Evolutionary conservation across 2,329 filamentous ascomycete genomes (phyloP).

Genomic region (Endothia cerciana): DNA sequence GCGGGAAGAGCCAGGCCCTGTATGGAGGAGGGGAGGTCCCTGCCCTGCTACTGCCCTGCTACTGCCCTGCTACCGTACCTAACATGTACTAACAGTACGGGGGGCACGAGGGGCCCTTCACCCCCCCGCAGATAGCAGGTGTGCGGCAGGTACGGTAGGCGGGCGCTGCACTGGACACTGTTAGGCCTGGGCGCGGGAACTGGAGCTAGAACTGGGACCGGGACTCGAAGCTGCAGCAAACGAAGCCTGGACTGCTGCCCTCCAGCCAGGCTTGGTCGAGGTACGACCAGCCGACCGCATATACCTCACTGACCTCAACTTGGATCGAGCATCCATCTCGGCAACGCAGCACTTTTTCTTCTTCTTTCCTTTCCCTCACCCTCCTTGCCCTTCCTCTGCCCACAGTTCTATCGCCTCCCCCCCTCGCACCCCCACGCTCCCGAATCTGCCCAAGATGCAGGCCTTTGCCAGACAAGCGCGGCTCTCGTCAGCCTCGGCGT

Average conservation of each 20-base stretch:
- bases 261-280: neutral
- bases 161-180: too few species aligned
- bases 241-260: neutral
- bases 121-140: too few species aligned
- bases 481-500: constrained; percentile 71
- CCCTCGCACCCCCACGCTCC: constrained; percentile 18
- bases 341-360: constrained; percentile 19
- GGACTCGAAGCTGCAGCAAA: constrained; percentile 5
- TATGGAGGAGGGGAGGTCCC: too few species aligned
- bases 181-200: constrained; percentile 13
- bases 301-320: neutral
- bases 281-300: too few species aligned
- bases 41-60: too few species aligned
- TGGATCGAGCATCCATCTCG: constrained; percentile 18
- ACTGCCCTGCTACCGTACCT: too few species aligned
- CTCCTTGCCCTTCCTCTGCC: constrained; percentile 4
- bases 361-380: neutral
- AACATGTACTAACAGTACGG: too few species aligned
- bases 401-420: too few species aligned
- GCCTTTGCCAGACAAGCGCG: constrained; percentile 73
- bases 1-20: too few species aligned
- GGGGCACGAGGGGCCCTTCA: too few species aligned
- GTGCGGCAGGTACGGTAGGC: too few species aligned
- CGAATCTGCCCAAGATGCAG: constrained; percentile 69
- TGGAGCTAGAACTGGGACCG: too few species aligned